Conservation (phyloP, 139 green algal species). For the Pycnococcus provasolii region DNA sequence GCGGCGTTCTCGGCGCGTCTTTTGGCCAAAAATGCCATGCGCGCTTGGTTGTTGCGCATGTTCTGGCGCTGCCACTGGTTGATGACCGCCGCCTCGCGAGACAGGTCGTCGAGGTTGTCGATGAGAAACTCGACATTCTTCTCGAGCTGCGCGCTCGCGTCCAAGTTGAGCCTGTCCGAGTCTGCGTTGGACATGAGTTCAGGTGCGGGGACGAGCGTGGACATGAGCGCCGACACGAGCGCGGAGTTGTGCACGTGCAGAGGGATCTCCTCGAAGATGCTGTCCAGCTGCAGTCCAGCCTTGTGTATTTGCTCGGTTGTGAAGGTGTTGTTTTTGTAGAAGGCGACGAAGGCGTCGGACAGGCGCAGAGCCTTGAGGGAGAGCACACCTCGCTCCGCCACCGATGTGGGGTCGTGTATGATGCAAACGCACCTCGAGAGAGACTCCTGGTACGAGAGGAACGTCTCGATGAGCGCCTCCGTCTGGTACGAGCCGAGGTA, state of each 20-base stretch:
- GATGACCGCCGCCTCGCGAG: slow-evolving; percentile 49
- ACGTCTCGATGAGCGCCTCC: slow-evolving; percentile 93
- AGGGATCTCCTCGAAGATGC: slow-evolving; percentile 93
- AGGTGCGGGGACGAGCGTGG: slow-evolving; percentile 43
- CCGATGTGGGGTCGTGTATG: slow-evolving; percentile 73
- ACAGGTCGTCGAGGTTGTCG: slow-evolving; percentile 89
- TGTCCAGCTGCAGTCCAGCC: slow-evolving; percentile 58
- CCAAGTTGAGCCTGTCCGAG: slow-evolving; percentile 66
- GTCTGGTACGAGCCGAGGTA: slow-evolving; percentile 73
- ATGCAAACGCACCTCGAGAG: slow-evolving; percentile 93
- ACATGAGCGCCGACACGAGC: slow-evolving; percentile 65
- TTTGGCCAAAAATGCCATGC: slow-evolving; percentile 15
- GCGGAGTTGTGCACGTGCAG: slow-evolving; percentile 72
- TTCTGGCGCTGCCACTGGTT: slow-evolving; percentile 64
- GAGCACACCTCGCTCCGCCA: slow-evolving; percentile 32
- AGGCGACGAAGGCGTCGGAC: slow-evolving; percentile 76
- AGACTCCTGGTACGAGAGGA: slow-evolving; percentile 92
- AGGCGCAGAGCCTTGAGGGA: slow-evolving; percentile 74
- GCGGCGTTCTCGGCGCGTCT: slow-evolving; percentile 68
- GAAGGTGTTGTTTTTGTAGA: slow-evolving; percentile 52
- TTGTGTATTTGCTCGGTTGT: slow-evolving; percentile 32
- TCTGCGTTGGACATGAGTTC: slow-evolving; percentile 32
- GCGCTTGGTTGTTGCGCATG: slow-evolving; percentile 62
- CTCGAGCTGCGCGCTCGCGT: slow-evolving; percentile 61
- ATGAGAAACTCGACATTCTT: slow-evolving; percentile 76